These are phyloP conservation scores for Bimuria novae-zelandiae DNA, from an alignment of 2,329 filamentous ascomycete genomes.

Conservation along the genomic window DNA sequence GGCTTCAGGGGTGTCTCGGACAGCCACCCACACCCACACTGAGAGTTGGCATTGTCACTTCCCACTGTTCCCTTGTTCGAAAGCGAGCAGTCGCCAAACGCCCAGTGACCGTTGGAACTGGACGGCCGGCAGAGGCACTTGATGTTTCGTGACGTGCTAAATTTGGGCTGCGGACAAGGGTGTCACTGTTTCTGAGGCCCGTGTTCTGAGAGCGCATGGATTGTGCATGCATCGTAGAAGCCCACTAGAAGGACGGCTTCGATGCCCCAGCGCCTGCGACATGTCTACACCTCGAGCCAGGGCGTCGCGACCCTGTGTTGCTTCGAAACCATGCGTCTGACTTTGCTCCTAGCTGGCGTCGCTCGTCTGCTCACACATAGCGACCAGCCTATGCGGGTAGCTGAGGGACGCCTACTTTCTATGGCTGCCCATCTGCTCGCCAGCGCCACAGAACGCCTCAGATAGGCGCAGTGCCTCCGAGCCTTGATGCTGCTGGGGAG, in stretches of 20 bases:
- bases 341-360: not conserved
- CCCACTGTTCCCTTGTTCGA: not conserved
- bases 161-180: conserved; percentile 16
- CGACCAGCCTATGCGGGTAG: not conserved
- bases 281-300: not conserved
- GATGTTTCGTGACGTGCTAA: conserved; percentile 29
- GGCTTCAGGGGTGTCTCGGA: conserved; percentile 20
- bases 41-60: not conserved
- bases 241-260: conserved; percentile 27
- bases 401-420: not conserved
- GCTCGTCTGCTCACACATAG: not conserved
- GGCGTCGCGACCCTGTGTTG: not conserved
- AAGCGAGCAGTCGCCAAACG: not conserved
- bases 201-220: conserved; percentile 7
- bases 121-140: conserved; percentile 1
- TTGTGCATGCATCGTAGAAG: conserved; percentile 22
- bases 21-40: too few relatives aligned
- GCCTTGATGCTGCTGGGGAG: conserved; percentile 30
- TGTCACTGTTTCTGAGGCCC: conserved; percentile 1
- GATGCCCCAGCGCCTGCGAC: conserved; percentile 20
- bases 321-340: conserved; percentile 5
- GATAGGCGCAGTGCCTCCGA: conserved; percentile 38
- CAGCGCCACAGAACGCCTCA: conserved; percentile 41
- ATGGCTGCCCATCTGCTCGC: conserved; percentile 31
- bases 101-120: not conserved